Percentiles rank a stretch among this genome's conserved stretches.
These are phyloP conservation scores for Clonostachys solani DNA, from an alignment of 2,329 filamentous ascomycete genomes.

Conservation along the genomic window DNA sequence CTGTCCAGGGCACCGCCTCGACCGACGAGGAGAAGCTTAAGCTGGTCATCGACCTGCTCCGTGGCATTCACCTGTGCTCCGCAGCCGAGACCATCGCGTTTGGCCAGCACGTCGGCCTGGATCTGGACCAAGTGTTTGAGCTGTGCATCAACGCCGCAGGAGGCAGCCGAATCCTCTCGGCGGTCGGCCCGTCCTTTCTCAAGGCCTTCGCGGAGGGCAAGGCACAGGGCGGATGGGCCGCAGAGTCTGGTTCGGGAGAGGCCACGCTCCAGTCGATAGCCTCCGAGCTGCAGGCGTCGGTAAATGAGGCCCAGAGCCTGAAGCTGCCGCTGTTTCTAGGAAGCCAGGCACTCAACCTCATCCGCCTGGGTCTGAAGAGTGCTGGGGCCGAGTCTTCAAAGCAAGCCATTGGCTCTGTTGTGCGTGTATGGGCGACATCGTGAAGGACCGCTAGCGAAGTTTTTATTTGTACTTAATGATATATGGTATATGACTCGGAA, in stretches of 20 bases:
- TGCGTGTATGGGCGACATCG: not conserved
- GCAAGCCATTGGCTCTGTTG: not conserved
- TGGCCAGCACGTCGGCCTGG: slow-evolving; percentile 30
- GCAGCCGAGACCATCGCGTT: slow-evolving; percentile 38
- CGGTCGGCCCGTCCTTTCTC: slow-evolving; percentile 30
- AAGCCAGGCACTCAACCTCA: slow-evolving; percentile 28
- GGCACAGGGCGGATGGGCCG: slow-evolving; percentile 10
- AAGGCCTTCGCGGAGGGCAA: slow-evolving; percentile 17
- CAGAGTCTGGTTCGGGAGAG: not conserved
- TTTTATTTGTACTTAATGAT: too few relatives aligned
- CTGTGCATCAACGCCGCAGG: slow-evolving; percentile 41
- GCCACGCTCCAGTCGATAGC: slow-evolving; percentile 19
- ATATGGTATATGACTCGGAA: too few relatives aligned
- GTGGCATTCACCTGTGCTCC: slow-evolving; percentile 36
- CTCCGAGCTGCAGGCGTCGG: slow-evolving; percentile 24
- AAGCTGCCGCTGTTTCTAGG: slow-evolving; percentile 35
- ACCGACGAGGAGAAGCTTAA: slow-evolving; percentile 27
- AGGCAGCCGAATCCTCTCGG: slow-evolving; percentile 30
- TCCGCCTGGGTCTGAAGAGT: not conserved
- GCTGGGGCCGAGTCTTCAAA: not conserved
- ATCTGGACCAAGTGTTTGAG: slow-evolving; percentile 38
- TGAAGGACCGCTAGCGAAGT: too few relatives aligned
- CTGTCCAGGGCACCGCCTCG: slow-evolving; percentile 15
- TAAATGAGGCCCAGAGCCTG: slow-evolving; percentile 35
- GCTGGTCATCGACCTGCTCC: slow-evolving; percentile 31